phyloP scores from a whole-genome alignment of 441 rosid genomes.

The Gossypium laxum region DNA sequence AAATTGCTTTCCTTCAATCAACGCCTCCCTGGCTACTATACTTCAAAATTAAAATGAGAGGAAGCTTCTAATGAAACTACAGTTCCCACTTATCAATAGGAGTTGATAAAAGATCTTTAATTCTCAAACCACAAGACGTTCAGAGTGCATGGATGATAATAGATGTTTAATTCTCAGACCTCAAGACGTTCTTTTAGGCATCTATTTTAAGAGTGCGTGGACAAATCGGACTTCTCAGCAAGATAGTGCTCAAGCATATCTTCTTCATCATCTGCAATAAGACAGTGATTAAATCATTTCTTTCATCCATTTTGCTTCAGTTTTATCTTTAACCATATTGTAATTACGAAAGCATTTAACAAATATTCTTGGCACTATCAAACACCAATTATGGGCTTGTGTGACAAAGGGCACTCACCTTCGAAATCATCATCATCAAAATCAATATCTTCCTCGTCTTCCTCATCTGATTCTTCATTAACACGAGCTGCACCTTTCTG shows the following conservation, averaged over 20 bases:
- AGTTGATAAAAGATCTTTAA: slow-evolving; percentile 9
- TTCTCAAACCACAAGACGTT: not conserved
- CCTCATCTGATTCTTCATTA: slow-evolving; percentile 54
- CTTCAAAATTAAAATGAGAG: not conserved
- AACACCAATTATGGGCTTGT: not conserved
- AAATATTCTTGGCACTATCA: not conserved
- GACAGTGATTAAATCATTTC: slow-evolving; percentile 7
- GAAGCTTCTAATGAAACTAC: not conserved
- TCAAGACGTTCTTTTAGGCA: slow-evolving; percentile 16
- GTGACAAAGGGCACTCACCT: slow-evolving; percentile 34
- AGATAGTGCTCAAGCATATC: slow-evolving; percentile 93
- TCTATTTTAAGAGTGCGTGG: slow-evolving; percentile 46
- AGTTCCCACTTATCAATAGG: not conserved
- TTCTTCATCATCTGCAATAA: slow-evolving; percentile 65
- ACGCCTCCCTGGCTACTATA: not conserved
- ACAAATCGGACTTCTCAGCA: slow-evolving; percentile 75
- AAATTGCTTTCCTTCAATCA: not conserved
- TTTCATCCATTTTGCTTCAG: not conserved
- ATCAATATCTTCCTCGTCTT: slow-evolving; percentile 83
- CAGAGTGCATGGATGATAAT: slow-evolving; percentile 36
- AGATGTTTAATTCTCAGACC: not conserved
- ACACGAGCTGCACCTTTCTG: slow-evolving; percentile 67
- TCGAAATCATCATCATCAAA: slow-evolving; percentile 88
- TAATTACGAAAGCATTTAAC: not conserved
- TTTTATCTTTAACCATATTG: not conserved